Evolutionary conservation across 2,329 filamentous ascomycete genomes (phyloP).

Genomic region (Cryphonectria naterciae): DNA sequence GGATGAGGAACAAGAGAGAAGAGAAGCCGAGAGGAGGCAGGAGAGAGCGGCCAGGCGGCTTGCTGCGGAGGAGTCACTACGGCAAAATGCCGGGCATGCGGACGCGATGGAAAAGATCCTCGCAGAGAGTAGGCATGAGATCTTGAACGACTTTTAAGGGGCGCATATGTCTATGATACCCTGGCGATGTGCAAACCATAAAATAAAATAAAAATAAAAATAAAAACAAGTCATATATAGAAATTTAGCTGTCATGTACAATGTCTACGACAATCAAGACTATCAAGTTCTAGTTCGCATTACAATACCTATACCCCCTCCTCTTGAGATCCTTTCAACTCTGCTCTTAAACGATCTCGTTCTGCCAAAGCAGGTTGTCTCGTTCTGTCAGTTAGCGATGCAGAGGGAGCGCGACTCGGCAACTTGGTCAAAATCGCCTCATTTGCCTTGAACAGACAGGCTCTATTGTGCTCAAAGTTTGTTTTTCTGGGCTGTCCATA

Average conservation of each 20-base stretch:
- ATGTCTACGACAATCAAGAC: not conserved
- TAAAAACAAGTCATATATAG: not conserved
- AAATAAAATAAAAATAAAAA: not conserved
- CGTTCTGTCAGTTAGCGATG: not conserved
- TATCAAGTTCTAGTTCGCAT: not conserved
- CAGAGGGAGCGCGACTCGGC: not conserved
- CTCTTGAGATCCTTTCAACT: not conserved
- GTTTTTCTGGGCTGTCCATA: not conserved
- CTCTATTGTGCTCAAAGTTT: not conserved
- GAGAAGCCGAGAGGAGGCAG: not conserved
- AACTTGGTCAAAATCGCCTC: not conserved
- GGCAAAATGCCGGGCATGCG: constrained; percentile 17
- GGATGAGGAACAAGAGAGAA: constrained; percentile 11
- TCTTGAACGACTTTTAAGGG: constrained; percentile 18
- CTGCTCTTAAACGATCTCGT: not conserved
- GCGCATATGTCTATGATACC: not conserved
- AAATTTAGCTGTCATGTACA: not conserved
- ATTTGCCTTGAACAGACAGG: constrained; percentile 2
- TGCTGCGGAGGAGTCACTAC: constrained; percentile 13
- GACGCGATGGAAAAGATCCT: constrained; percentile 26
- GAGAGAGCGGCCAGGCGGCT: constrained; percentile 22
- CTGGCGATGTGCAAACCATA: not conserved
- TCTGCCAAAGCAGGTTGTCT: not conserved
- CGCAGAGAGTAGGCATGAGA: constrained; percentile 13
- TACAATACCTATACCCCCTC: not conserved